Conservation (phyloP, 2,329 filamentous ascomycete genomes). For the Dryadomyces sulphureus region DNA sequence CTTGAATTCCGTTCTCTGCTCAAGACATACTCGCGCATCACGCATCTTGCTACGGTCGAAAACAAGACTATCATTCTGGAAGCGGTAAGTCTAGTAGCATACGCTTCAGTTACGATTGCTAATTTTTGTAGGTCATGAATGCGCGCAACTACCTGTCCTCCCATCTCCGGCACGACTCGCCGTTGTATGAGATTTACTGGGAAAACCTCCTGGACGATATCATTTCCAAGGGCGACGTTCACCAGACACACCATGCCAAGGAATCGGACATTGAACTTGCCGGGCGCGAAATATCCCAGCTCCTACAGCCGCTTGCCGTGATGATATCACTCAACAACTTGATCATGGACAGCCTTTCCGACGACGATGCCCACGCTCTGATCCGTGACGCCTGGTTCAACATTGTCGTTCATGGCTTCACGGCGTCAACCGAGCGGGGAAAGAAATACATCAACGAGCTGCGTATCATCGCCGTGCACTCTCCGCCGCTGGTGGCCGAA, state of each 20-base stretch:
- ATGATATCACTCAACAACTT: constrained; percentile 58
- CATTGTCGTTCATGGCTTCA: constrained; percentile 86
- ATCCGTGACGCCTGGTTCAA: constrained; percentile 97
- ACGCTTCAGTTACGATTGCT: neutral
- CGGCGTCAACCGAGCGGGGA: constrained; percentile 55
- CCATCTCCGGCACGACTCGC: constrained; percentile 51
- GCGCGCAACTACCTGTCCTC: constrained; percentile 68
- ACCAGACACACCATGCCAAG: constrained; percentile 57
- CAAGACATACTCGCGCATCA: constrained; percentile 66
- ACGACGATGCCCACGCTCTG: constrained; percentile 57
- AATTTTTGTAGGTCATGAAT: constrained; percentile 42
- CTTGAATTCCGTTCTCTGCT: constrained; percentile 76
- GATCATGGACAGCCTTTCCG: constrained; percentile 29
- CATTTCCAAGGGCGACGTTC: constrained; percentile 78
- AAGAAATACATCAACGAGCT: constrained; percentile 64
- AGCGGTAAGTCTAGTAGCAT: constrained; percentile 42
- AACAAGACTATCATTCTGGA: constrained; percentile 52
- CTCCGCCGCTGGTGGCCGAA: constrained; percentile 73
- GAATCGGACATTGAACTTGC: constrained; percentile 70
- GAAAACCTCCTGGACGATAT: constrained; percentile 73
- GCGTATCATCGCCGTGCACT: constrained; percentile 71
- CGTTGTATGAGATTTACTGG: constrained; percentile 70
- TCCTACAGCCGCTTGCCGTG: constrained; percentile 75
- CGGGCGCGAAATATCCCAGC: constrained; percentile 72
- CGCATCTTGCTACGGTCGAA: constrained; percentile 56